phyloP scores from a whole-genome alignment of 1,284 basidiomycete genomes.

The Trametes pubescens region DNA sequence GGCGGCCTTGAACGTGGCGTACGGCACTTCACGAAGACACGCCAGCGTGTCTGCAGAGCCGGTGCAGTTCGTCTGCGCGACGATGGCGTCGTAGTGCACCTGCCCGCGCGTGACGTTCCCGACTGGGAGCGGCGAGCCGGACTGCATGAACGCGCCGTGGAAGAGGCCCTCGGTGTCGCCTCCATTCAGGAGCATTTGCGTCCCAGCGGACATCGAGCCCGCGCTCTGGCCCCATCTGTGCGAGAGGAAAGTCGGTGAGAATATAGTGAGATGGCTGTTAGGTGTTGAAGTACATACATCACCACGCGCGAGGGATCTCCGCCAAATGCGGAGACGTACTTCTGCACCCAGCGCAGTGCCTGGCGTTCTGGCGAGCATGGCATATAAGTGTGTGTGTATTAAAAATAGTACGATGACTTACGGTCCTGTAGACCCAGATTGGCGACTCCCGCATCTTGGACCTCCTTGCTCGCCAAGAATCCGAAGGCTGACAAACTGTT shows the following conservation, averaged over 20 bases:
- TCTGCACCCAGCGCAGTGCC: constrained; percentile 51
- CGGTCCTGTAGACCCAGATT: constrained; percentile 65
- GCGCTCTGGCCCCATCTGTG: constrained; percentile 53
- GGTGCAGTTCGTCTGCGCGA: constrained; percentile 44
- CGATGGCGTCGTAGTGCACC: constrained; percentile 44
- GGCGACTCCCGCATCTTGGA: constrained; percentile 57
- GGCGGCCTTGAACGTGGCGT: constrained; percentile 40
- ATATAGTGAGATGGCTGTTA: neutral
- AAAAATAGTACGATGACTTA: constrained; percentile 37
- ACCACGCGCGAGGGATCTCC: constrained; percentile 68
- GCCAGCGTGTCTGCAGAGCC: neutral
- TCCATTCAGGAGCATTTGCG: constrained; percentile 44
- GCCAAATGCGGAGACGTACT: constrained; percentile 69
- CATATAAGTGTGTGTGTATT: neutral
- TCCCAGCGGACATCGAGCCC: constrained; percentile 47
- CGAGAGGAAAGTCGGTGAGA: neutral
- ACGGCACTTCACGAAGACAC: constrained; percentile 49
- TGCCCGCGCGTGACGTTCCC: constrained; percentile 45
- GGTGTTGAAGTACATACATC: constrained; percentile 48
- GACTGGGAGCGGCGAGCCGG: constrained; percentile 45
- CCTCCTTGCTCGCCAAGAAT: constrained; percentile 48
- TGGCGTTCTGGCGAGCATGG: constrained; percentile 32
- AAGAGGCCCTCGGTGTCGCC: constrained; percentile 45
- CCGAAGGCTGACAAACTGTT: constrained; percentile 19
- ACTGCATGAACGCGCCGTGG: constrained; percentile 47